These are phyloP conservation scores for Eremothecium coryli DNA, from an alignment of 1,139 yeast genomes.

Conservation along the genomic window DNA sequence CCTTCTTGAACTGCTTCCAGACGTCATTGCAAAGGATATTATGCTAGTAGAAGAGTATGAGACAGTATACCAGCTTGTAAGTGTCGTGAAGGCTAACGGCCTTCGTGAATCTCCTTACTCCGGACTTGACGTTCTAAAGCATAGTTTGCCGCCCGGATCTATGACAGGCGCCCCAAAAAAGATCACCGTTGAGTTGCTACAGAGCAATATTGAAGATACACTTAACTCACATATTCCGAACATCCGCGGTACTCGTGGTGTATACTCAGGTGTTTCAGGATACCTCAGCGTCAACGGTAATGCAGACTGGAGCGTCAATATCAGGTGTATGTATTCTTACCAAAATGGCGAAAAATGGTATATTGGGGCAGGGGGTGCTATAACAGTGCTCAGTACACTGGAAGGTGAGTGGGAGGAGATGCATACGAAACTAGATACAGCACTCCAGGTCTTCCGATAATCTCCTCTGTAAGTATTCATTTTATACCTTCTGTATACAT, in stretches of 20 bases:
- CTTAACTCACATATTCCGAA: conserved; percentile 33
- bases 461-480: too few species aligned
- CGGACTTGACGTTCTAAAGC: conserved; percentile 72
- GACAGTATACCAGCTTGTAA: conserved; percentile 84
- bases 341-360: conserved; percentile 47
- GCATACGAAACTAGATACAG: conserved; percentile 70
- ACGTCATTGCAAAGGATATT: conserved; percentile 64
- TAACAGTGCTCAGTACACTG: conserved; percentile 75
- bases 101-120: conserved; percentile 32
- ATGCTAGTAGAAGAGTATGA: conserved; percentile 91
- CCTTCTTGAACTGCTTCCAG: conserved; percentile 56
- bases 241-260: conserved; percentile 51
- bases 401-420: conserved; percentile 91
- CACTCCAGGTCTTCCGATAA: conserved; percentile 49
- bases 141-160: conserved; percentile 92
- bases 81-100: conserved; percentile 69
- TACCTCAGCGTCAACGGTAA: conserved; percentile 86
- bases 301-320: conserved; percentile 95
- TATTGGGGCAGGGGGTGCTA: conserved; percentile 98
- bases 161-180: conserved; percentile 99
- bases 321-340: conserved; percentile 73
- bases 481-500: too few species aligned
- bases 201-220: conserved; percentile 31
- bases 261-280: conserved; percentile 92
- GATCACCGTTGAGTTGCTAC: conserved; percentile 77